phyloP scores from a whole-genome alignment of 225 moss, liverwort and hornwort genomes.

The Pseudoscleropodium purum region DNA sequence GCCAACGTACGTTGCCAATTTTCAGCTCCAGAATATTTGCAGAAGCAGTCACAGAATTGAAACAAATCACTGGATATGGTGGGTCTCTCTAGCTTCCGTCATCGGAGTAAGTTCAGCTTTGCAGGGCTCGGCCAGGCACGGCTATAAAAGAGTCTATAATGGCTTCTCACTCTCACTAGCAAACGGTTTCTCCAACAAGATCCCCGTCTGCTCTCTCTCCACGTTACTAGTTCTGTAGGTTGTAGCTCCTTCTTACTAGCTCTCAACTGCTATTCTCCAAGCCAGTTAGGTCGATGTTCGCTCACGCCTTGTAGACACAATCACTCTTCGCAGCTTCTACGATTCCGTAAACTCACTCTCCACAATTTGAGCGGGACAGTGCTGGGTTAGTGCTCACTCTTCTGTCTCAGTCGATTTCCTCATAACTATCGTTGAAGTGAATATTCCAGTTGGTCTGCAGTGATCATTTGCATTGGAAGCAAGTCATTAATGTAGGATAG shows the following conservation, averaged over 20 bases:
- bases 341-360: not conserved
- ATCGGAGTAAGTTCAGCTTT: not conserved
- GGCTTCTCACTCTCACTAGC: not conserved
- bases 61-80: no score
- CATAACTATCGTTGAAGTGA: no score
- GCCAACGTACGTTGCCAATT: not conserved
- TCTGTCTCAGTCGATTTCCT: no score
- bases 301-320: not conserved
- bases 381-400: not conserved
- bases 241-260: not conserved
- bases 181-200: not conserved
- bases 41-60: not conserved
- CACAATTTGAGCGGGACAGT: no score
- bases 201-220: not conserved
- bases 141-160: not conserved
- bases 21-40: not conserved
- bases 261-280: not conserved
- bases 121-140: not conserved
- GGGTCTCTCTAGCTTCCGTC: not conserved
- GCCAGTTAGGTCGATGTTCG: not conserved
- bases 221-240: not conserved
- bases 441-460: not conserved
- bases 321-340: not conserved
- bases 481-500: not conserved
- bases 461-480: not conserved